Base-by-base conservation (phyloP, 805 yeast species). In the Candida verbasci region DNA sequence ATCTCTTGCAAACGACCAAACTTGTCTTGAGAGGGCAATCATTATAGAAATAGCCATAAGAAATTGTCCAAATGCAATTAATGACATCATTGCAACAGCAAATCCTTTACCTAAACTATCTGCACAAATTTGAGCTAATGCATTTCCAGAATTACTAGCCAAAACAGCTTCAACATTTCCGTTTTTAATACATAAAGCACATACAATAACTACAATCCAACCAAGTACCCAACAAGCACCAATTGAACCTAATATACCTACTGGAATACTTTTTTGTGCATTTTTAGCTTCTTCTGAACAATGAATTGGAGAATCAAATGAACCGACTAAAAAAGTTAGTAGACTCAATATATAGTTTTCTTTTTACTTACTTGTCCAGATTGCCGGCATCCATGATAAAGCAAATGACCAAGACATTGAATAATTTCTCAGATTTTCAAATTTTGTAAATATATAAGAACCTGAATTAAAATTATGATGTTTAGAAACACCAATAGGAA, bases 221-320 rank as follows among this genome's bases (percentile, higher is more conserved):
- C 86, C 86, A 6, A 80, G 47, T 24, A 69, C 52, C 59, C 71
- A 78, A 4, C 86, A 86, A 8, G 79, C 47, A 24, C 64, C 44
- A 30, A 78, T 75, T 3, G 83, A 72, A 17, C 76, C 66, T 15
- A 74, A 55, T 31, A 80, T 79, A 30, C 84, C 86, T 33, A 74
- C 58, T 3, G 86, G 85, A 2, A 78, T 79, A 12, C 82, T 75
- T 30, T 64, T 63, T 3, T 76, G 63, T 16, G 86, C 80, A 48
- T 78, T 71, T 39, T 66, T 65, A 22, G 81, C 80, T 53, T 80
- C 86, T 53, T 80, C 86, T 8, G 80, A 64, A 74, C 78, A 74
- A 59, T 80, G 86, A 34, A 80, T 76, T 47, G 80, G 76, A 8
- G 82, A 72, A 53, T 80, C 86, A 53, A 78, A 79, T 0, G 81